Evolutionary conservation across 148 eudicot genomes (phyloP), one percentile per base, ranked within the genome.

Genomic region (Tetragonia tetragonoides): DNA sequence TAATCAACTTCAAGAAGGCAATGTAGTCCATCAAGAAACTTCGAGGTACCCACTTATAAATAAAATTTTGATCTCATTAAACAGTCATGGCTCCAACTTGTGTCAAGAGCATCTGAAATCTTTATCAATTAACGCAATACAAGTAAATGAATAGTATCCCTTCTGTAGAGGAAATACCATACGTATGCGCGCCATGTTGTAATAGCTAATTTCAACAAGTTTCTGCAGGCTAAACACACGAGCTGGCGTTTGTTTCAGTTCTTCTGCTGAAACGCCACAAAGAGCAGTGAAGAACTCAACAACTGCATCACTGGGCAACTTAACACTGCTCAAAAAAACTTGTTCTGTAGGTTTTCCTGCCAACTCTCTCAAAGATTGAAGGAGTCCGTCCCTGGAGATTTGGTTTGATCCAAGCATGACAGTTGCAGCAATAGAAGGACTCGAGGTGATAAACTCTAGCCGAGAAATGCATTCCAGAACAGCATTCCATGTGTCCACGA

Each of bases 101-200:
- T 23, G 71, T 20, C 14, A 21, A 24, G 24, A 21, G 42, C 61
- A 40, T 8, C 8, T 60, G 10, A 57, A 17, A 57, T 16, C 11
- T 38, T 28, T 37, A 39, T 67, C 21, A 80, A 65, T 53, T 47
- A 81, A 63, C 72, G 76, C 39, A 11, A 18, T 42, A 51, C n/a
- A 38, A 20, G 57, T 10, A 59, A 49, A 79, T 10, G 46, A 62
- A 65, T 46, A 75, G 66, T 12, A 23, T 78, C 17, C 40, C n/a
- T 24, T 51, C 51, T 44, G 75, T 53, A 67, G 85, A 80, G 77
- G 78, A 66, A 83, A 87, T 95, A 93, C 99, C 99, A 95, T 84
- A 54, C 99, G 92, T 79, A 95, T 95, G 75, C 99, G 99, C 44
- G 97, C 97, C 97, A 93, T 95, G 83, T 95, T 95, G 86, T 93